A percentile compares a stretch with the other conserved stretches of the same genome.
phyloP scores from a whole-genome alignment of 371 early-diverging fungal genomes.

The Parasitella parasitica region DNA sequence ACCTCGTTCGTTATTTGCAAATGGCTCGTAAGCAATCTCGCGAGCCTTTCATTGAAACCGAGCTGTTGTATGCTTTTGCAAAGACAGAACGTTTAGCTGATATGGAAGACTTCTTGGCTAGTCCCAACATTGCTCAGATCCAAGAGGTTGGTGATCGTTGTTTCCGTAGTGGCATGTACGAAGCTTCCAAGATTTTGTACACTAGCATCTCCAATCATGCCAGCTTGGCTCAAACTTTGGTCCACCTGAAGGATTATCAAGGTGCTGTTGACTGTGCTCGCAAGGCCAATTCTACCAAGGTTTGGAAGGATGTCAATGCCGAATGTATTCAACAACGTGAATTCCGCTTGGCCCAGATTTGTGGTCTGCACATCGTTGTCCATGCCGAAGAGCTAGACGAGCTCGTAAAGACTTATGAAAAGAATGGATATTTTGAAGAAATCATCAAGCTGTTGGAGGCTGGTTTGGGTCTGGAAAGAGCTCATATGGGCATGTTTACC shows the following conservation, averaged over 20 bases:
- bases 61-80: slow-evolving; percentile 92
- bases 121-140: slow-evolving; percentile 92
- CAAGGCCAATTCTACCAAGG: slow-evolving; percentile 95
- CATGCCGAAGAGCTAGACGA: slow-evolving; percentile 96
- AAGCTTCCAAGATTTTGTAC: slow-evolving; percentile 93
- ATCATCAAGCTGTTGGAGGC: slow-evolving; percentile 87
- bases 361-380: slow-evolving; percentile 93
- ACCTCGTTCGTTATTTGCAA: slow-evolving; percentile 88
- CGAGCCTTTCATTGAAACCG: slow-evolving; percentile 92
- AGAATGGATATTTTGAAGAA: slow-evolving; percentile 87
- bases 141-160: slow-evolving; percentile 95
- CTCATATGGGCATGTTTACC: slow-evolving; percentile 99
- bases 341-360: slow-evolving; percentile 96
- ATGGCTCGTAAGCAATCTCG: slow-evolving; percentile 93
- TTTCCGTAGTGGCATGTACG: slow-evolving; percentile 87
- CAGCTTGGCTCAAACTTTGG: slow-evolving; percentile 91
- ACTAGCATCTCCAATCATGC: slow-evolving; percentile 95
- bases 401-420: slow-evolving; percentile 85
- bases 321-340: slow-evolving; percentile 93
- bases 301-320: slow-evolving; percentile 96
- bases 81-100: slow-evolving; percentile 91
- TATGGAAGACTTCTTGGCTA: slow-evolving; percentile 88
- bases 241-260: slow-evolving; percentile 92
- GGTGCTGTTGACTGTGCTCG: slow-evolving; percentile 97
- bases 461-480: slow-evolving; percentile 93